A percentile compares a stretch with the other conserved stretches of the same genome.
Evolutionary conservation across 108 stramenopile species (phyloP).

Genomic region (Cyclotella kingstonii): DNA sequence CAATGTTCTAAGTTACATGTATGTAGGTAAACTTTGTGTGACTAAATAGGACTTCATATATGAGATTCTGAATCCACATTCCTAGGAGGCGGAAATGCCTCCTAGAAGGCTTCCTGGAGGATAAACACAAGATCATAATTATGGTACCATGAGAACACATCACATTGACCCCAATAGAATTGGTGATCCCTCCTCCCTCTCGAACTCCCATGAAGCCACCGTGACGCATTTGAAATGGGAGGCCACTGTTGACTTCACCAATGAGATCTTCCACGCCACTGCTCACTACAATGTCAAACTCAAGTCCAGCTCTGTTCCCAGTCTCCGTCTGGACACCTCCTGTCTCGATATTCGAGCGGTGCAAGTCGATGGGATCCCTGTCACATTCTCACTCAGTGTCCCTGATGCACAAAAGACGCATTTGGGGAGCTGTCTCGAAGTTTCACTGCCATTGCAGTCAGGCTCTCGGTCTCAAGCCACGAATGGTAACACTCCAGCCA

Average conservation of each 20-base stretch:
- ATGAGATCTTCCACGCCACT: conserved; percentile 44
- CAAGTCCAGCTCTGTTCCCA: conserved; percentile 4
- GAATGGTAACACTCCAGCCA: not conserved
- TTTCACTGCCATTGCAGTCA: conserved; percentile 49
- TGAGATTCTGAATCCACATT: too few relatives aligned
- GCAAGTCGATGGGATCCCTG: conserved; percentile 34
- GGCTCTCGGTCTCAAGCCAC: too few relatives aligned
- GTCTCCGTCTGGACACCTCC: conserved; percentile 60
- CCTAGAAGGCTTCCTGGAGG: too few relatives aligned
- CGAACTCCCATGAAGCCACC: conserved; percentile 58
- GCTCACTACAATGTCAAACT: conserved; percentile 62
- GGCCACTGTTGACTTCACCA: conserved; percentile 62
- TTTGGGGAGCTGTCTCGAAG: conserved; percentile 56
- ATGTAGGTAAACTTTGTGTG: too few relatives aligned
- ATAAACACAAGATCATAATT: too few relatives aligned
- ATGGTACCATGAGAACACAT: too few relatives aligned
- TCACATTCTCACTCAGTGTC: conserved; percentile 42
- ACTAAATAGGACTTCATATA: too few relatives aligned
- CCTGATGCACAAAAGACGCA: conserved; percentile 37
- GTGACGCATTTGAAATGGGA: conserved; percentile 69
- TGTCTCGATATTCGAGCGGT: conserved; percentile 56
- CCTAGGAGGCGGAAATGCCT: too few relatives aligned
- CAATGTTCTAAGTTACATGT: too few relatives aligned
- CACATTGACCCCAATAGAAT: too few relatives aligned
- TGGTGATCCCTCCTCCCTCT: conserved; percentile 53